Base-by-base conservation (phyloP, 768 basidiomycete genomes). In the Lentinula sp. region DNA sequence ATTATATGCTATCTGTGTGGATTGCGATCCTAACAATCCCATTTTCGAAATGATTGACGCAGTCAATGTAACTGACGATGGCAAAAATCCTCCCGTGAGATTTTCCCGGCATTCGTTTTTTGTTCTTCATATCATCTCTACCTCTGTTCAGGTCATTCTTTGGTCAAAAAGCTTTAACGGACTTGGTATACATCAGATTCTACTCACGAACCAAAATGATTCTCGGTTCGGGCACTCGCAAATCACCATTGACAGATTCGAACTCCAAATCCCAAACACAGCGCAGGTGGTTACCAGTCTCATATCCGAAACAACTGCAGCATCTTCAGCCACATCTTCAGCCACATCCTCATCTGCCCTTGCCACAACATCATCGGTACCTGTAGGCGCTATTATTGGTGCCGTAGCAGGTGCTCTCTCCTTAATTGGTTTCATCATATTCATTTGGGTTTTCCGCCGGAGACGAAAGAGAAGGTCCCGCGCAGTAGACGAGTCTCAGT, bases 321-420 rank as follows among this genome's bases (percentile, higher is more conserved):
- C 60, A n/a, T 40, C 37, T 37, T 53, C 55, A 43, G 7, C 37
- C 37, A 37, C 37, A n/a, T 18, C 60, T 35, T 54, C 49, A 32
- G 35, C 40, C 57, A 45, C 28, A 51, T 4, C 16, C 51, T 10
- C 23, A 64, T 23, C 62, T 2, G 11, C 60, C 16, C 60, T 61
- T 8, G 4, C 11, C 3, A 21, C 46, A 48, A 21, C 9, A 23
- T 18, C 59, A 16, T 59, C 64, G 13, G 32, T 59, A 21, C 65
- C 70, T 40, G 67, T 72, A 0, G 75, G 71, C 1, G 69, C 75
- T 31, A 77, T 82, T 46, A 69, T 80, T 11, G 79, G 78, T 6
- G 74, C 75, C 18, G 70, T 75, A 1, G 68, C 78, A 18, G 78
- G 78, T n/a, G 78, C 74, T 1, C 59, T 76, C 3, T 71, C 64